phyloP scores from a whole-genome alignment of 2,329 filamentous ascomycete species.

The Cladosporium phlei region DNA sequence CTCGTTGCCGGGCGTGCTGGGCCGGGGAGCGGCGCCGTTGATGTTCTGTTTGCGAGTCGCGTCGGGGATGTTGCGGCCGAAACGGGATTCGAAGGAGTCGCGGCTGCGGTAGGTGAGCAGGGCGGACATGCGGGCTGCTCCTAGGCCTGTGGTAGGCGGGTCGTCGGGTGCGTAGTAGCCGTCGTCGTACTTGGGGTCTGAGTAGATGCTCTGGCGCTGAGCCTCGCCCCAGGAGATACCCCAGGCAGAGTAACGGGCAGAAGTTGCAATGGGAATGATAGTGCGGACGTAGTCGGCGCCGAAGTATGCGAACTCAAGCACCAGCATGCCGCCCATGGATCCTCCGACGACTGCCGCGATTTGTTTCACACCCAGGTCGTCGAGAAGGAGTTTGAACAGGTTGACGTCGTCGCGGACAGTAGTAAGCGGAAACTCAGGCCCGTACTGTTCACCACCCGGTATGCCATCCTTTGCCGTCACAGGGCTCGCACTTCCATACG shows the following conservation, averaged over 20 bases:
- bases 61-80: slow-evolving; percentile 88
- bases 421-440: slow-evolving; percentile 91
- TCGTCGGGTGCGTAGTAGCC: slow-evolving; percentile 89
- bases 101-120: slow-evolving; percentile 92
- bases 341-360: slow-evolving; percentile 76
- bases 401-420: slow-evolving; percentile 94
- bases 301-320: slow-evolving; percentile 88
- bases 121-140: slow-evolving; percentile 93
- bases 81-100: slow-evolving; percentile 93
- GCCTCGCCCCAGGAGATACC: slow-evolving; percentile 88
- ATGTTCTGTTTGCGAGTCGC: slow-evolving; percentile 78
- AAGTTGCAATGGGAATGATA: slow-evolving; percentile 80
- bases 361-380: slow-evolving; percentile 73
- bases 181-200: slow-evolving; percentile 96
- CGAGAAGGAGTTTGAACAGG: slow-evolving; percentile 72
- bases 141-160: slow-evolving; percentile 78
- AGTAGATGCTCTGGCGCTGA: slow-evolving; percentile 90
- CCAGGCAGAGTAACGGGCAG: slow-evolving; percentile 80
- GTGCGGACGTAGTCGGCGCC: slow-evolving; percentile 78
- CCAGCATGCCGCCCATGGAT: slow-evolving; percentile 84
- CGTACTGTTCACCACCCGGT: slow-evolving; percentile 68
- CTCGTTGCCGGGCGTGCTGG: slow-evolving; percentile 38
- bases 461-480: slow-evolving; percentile 85
- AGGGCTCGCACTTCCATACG: slow-evolving; percentile 81
- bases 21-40: slow-evolving; percentile 56